A percentile compares a stretch with the other conserved stretches of the same genome.
Evolutionary conservation across 352 stramenopile species (phyloP).

Genomic region (Pythium monospermum): DNA sequence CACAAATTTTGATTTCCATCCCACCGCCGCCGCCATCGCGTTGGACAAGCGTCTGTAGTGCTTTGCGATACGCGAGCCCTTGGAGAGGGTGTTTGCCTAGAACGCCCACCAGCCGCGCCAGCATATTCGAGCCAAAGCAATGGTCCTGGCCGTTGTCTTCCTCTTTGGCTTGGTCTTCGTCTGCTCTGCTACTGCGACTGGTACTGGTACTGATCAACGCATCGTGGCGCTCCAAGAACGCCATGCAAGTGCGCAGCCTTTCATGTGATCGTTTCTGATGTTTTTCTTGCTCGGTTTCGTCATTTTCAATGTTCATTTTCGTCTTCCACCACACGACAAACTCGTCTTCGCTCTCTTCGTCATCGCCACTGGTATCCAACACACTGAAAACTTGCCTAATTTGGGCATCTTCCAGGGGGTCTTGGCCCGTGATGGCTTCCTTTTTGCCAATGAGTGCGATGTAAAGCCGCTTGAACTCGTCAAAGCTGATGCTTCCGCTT

Average conservation of each 20-base stretch:
- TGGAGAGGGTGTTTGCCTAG: constrained; percentile 51
- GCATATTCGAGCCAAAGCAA: constrained; percentile 56
- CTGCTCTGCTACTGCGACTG: neutral
- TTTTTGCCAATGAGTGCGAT: constrained; percentile 34
- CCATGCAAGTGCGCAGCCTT: constrained; percentile 15
- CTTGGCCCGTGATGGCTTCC: constrained; percentile 11
- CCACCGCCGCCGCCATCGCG: constrained; percentile 15
- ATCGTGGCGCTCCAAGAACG: constrained; percentile 43
- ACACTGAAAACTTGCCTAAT: constrained; percentile 51
- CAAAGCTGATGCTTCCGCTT: constrained; percentile 48
- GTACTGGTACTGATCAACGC: constrained; percentile 19
- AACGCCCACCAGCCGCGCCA: constrained; percentile 44
- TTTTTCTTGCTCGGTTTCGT: constrained; percentile 36
- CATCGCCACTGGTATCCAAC: constrained; percentile 62
- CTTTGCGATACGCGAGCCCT: constrained; percentile 42
- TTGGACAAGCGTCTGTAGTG: constrained; percentile 39
- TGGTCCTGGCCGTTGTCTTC: constrained; percentile 6
- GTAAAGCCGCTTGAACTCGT: constrained; percentile 58
- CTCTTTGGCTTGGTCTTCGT: neutral
- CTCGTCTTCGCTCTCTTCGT: constrained; percentile 57
- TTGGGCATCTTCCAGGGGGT: constrained; percentile 29
- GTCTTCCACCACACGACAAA: constrained; percentile 76
- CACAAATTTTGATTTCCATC: constrained; percentile 39
- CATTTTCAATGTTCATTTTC: constrained; percentile 51
- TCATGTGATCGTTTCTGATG: constrained; percentile 18